Percentiles rank a stretch among this genome's conserved stretches.
phyloP scores from a whole-genome alignment of 371 early-diverging fungal species.

The Entomophthora muscae region DNA sequence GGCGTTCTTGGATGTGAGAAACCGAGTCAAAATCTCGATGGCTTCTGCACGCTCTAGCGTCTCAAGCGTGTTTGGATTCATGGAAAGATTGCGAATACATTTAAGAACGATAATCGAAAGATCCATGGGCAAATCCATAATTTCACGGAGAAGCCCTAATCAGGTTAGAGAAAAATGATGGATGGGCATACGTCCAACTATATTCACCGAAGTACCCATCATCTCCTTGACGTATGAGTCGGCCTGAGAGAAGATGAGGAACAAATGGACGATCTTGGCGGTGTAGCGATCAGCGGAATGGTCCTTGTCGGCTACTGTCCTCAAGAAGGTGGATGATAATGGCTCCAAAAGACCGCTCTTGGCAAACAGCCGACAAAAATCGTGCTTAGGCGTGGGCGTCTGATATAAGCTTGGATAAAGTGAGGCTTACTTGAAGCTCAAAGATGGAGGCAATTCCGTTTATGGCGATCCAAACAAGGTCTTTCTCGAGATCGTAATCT shows the following conservation, averaged over 20 bases:
- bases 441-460: conserved; percentile 29
- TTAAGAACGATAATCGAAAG: conserved; percentile 25
- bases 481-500: conserved; percentile 21
- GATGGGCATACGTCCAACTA: conserved; percentile 9
- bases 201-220: conserved; percentile 18
- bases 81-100: conserved; percentile 33
- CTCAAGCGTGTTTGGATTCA: conserved; percentile 28
- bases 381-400: conserved; percentile 30
- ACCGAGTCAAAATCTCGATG: conserved; percentile 20
- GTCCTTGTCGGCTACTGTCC: conserved; percentile 19
- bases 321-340: conserved; percentile 18
- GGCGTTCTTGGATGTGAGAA: conserved; percentile 17
- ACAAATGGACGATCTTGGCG: conserved; percentile 22
- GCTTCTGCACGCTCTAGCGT: conserved; percentile 22
- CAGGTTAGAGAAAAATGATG: not conserved
- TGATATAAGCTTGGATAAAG: conserved; percentile 12
- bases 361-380: conserved; percentile 30
- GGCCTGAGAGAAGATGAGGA: conserved; percentile 28
- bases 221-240: conserved; percentile 28
- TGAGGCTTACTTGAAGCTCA: conserved; percentile 22
- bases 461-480: conserved; percentile 27
- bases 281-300: conserved; percentile 13
- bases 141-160: conserved; percentile 17
- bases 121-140: conserved; percentile 18
- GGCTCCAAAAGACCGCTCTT: conserved; percentile 25